Conservation (phyloP, 768 basidiomycete genomes). For the Suillus subaureus region DNA sequence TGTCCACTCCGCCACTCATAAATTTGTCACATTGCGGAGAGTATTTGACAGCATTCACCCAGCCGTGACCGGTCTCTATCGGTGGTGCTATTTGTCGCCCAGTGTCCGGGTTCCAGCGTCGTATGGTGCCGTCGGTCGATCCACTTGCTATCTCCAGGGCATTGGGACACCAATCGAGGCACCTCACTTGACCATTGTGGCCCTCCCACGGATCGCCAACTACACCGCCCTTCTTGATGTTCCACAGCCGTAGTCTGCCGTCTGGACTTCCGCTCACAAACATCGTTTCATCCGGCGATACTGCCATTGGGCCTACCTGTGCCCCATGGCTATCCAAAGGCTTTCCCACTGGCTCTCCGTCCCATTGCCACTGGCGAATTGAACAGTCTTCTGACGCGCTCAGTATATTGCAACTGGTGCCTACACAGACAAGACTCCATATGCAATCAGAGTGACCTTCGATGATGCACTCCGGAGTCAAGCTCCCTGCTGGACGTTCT, state of each 20-base stretch:
- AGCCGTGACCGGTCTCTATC: neutral
- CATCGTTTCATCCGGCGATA: neutral
- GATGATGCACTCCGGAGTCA: neutral
- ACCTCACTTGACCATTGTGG: constrained; percentile 1
- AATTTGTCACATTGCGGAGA: neutral
- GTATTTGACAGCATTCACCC: neutral
- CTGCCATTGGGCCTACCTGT: neutral
- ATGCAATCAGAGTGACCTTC: neutral
- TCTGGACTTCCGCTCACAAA: neutral
- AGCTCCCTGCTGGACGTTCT: neutral
- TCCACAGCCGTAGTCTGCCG: neutral
- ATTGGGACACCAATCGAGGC: constrained; percentile 16
- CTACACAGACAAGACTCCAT: neutral
- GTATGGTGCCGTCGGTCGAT: constrained; percentile 14
- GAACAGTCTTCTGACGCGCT: neutral
- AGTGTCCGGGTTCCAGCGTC: constrained; percentile 16
- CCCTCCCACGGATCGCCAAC: neutral
- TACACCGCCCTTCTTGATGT: neutral
- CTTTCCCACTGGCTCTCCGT: neutral
- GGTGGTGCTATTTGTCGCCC: neutral
- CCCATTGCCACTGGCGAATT: neutral
- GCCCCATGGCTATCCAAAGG: neutral
- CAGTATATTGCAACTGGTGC: neutral
- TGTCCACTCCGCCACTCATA: neutral
- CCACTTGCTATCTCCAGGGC: constrained; percentile 15